Base-by-base conservation (phyloP, 2,329 filamentous ascomycete genomes). In the Scleromitrula shiraiana region DNA sequence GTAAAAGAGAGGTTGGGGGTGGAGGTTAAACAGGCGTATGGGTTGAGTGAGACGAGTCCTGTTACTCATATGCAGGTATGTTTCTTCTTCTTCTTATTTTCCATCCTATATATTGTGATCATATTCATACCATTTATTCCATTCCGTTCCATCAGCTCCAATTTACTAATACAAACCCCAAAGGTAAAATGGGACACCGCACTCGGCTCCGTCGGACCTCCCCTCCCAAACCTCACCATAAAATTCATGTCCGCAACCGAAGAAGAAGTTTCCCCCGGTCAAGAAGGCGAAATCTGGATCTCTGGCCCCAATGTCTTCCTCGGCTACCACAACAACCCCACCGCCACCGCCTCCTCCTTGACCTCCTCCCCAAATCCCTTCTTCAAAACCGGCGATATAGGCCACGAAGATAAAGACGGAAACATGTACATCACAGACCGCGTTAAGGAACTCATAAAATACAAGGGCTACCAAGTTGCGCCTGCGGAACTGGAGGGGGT, bases 341-440 rank as follows among this genome's bases (percentile, higher is more conserved):
- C 83, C 48, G 77, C 81, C 2, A 87, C 85, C 2, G 70, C 69
- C 2, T 78, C 84, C 29, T 15, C 22, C 26, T 5, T 35, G 6
- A 9, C 32, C 4, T 79, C 82, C 0, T 86, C 91, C 53, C 86
- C 86, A 1, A 8, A 23, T 5, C 17, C 23, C 1, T 95, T 81
- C 71, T 94, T 93, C 44, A 52, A 53, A 39, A 95, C 89, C 0
- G 89, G 89, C 2, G 88, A 95, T 59, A 80, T 95, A 32, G 85
- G 86, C 5, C 82, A 84, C 54, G 77, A 84, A 57, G 85, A 94
- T 61, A 69, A 75, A 41, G 72, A 84, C 42, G 85, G 85, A 38
- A 86, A 93, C 59, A 84, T 93, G 59, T 95, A 82, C 70, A 89
- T 94, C 62, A 93, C 88, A 1, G 89, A 95, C 62, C 83, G 89